Conservation (phyloP, 495 filamentous ascomycete species). For the Talaromyces proteolyticus region DNA sequence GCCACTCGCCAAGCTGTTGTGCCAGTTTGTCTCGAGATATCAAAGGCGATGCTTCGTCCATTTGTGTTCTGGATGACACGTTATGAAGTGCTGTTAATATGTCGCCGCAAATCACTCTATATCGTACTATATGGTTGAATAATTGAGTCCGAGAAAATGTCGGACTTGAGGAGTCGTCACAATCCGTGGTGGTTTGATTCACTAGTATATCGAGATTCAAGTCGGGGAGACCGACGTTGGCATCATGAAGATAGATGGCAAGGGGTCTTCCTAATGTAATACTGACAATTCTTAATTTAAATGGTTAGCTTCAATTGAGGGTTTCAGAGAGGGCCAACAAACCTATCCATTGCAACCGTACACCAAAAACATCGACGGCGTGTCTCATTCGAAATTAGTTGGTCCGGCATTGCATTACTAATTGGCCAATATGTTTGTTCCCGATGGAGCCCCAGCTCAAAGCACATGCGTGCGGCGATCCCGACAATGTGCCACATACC, state of each 20-base stretch:
- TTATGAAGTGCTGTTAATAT: conserved; percentile 13
- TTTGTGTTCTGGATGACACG: not conserved
- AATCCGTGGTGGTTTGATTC: not conserved
- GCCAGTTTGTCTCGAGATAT: not conserved
- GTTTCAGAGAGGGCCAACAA: not conserved
- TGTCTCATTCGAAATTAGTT: conserved; percentile 8
- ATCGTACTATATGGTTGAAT: conserved; percentile 18
- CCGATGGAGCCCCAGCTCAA: conserved; percentile 20
- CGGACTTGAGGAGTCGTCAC: too few relatives aligned
- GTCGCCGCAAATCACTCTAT: conserved; percentile 12
- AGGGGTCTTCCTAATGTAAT: conserved; percentile 20
- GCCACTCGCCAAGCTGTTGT: conserved; percentile 6
- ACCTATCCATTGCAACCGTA: conserved; percentile 19
- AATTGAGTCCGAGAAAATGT: conserved; percentile 8
- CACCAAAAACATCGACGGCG: conserved; percentile 22
- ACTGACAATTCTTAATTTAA: conserved; percentile 12
- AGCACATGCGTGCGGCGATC: conserved; percentile 17
- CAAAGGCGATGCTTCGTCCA: not conserved
- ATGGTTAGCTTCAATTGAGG: not conserved
- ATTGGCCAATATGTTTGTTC: conserved; percentile 10
- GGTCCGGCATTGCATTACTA: not conserved
- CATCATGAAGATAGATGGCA: conserved; percentile 15
- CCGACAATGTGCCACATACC: conserved; percentile 21
- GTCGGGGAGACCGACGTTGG: conserved; percentile 16
- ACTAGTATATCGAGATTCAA: conserved; percentile 4